Evolutionary conservation across 805 yeast species (phyloP), one percentile per base, ranked within the genome.

Genomic region (Kodamaea kaohsiungensis): DNA sequence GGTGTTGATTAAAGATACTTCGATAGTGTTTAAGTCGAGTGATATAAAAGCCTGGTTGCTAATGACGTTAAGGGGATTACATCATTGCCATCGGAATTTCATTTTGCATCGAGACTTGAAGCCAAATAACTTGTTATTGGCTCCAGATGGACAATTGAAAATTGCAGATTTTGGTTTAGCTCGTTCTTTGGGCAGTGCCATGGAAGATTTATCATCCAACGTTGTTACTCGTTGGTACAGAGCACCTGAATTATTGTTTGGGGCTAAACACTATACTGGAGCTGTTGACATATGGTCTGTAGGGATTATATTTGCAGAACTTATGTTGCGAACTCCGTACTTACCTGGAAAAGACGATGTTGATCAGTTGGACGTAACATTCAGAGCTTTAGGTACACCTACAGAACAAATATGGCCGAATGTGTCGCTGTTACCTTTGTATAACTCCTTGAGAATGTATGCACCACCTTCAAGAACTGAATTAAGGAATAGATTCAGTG

Each of bases 141-240:
- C 97, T 0, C 95, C 96, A 0, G 83, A 82, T 56, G 99, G 99
- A 0, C 85, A 88, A 58, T 77, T 95, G 56, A 95, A 95, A 68
- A 80, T 95, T 57, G 99, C 99, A 2, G 99, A 95, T 89, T 95
- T 95, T 75, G 99, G 99, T 60, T 77, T 93, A 46, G 98, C 98
- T 0, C 76, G 99, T 58, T 82, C 92, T 1, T 75, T 90, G 54
- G 93, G 96, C 0, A 79, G 86, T 19, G 83, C 85, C 46, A 83
- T 84, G 55, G 95, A 88, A 59, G 82, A 79, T 46, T 75, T 95
- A 68, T 89, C 98, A 0, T 89, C 96, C 1, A 93, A 92, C 58
- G 99, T 95, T 3, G 99, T 95, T 1, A 95, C 99, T 2, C 75
- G 98, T 56, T 95, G 99, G 99, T 95, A 95, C 70, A 76, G 98